Base-by-base conservation (phyloP, 805 yeast species). In the Cyberlindnera meyerae region DNA sequence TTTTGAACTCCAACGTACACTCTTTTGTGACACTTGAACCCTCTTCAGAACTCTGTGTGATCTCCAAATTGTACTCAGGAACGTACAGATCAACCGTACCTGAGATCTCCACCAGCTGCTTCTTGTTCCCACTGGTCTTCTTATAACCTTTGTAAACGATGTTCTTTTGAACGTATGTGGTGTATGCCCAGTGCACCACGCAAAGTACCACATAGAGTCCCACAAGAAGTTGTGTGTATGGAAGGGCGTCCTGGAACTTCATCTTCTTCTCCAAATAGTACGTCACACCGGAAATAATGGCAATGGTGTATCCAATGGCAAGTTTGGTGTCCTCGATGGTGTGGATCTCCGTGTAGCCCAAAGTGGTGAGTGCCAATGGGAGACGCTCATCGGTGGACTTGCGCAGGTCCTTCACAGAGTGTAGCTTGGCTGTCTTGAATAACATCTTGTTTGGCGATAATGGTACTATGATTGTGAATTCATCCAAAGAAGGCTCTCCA, bases 211-310 rank as follows among this genome's bases (percentile, higher is more conserved):
- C 55, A 50, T 77, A 76, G 3, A 57, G 37, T 8, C 44, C 61
- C 5, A 76, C 62, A 21, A 71, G 55, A 0, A 56, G 42, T 16
- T 61, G 60, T 6, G 76, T 71, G 29, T 68, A 57, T 12, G 45
- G 40, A 36, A 64, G 58, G 1, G 68, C 60, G 4, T 75, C 71
- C 8, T 62, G 48, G 44, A 71, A 75, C 4, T 52, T 42, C 30
- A 60, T 51, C 41, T 73, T 71, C 57, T 75, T 75, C 45, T 77
- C 83, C 28, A 72, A 45, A 15, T 60, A 53, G 48, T 65, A 77
- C 33, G 78, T 66, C 3, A 56, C 48, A 4, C 64, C 82, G 8
- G 79, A 75, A 13, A 73, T 56, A 2, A 59, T 53, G 7, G 71
- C 79, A 21, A 75, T 70, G 14, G 65, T 44, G 39, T 70, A 66